Evolutionary conservation across 2,329 filamentous ascomycete genomes (phyloP), one percentile per base, ranked within the genome.

Genomic region (Phaeosphaeria sp.): DNA sequence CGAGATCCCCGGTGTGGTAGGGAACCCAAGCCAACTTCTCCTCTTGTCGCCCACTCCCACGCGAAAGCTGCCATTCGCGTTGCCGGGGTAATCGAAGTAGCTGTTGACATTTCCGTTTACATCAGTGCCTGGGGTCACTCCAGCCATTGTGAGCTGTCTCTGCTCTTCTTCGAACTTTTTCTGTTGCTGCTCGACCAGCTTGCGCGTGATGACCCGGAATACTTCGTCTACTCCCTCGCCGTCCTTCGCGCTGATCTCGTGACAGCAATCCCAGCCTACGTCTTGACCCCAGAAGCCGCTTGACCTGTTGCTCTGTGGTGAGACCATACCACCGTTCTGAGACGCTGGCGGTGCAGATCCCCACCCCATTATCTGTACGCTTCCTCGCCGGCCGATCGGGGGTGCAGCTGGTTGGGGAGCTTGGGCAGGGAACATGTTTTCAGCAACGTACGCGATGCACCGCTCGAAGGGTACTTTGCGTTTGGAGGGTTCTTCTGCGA

Each of bases 211-310:
- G 24, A 96, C 92, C 1, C 94, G 86, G 70, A 98, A 98, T 0
- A 99, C 93, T 78, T 98, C 95, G 68, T 98, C 95, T 18, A 99
- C 93, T 18, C 94, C 94, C 81, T 97, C 93, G 55, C 93, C 93
- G 71, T 90, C 93, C 82, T 96, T 94, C 48, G 94, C 93, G 67
- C 89, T 93, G 73, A 99, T 94, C 80, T 99, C 95, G 77, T 98
- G 95, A 76, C 94, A 98, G 62, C 93, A 96, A 72, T 97, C 93
- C 93, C 94, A 98, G 51, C 93, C 93, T 6, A 93, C 88, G 73
- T 97, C 93, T 75, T 95, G 91, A 21, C 90, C 92, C 93, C 93
- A 97, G 78, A 93, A 92, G 1, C 90, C 90, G 39, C 87, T 90
- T 69, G 87, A 90, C 30, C 80, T 75, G 65, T 83, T 80, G 69